Conservation (phyloP, 164 flowering plant genomes). For the Dillenia turbinata region DNA sequence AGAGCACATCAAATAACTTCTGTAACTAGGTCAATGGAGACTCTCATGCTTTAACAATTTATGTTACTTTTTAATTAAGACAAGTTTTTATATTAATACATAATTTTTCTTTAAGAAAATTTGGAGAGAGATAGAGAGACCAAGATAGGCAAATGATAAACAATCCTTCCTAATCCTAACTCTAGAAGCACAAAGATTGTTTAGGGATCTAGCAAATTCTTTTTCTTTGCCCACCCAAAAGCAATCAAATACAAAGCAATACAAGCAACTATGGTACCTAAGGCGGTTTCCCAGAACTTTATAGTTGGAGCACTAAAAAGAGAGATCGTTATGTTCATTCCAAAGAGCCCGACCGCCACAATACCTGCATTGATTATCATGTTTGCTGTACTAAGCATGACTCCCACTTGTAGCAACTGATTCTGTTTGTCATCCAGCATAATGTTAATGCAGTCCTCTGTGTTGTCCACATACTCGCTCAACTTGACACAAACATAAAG, state of each 20-base stretch:
- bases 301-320: background rate
- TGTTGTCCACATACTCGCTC: constrained; percentile 9
- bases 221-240: background rate
- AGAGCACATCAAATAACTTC: no score
- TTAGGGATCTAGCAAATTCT: background rate
- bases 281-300: constrained; percentile 1
- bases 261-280: constrained; percentile 1
- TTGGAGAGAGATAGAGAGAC: no score
- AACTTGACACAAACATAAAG: background rate
- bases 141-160: no score
- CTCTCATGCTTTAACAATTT: no score
- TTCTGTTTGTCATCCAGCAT: constrained; percentile 11
- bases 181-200: no score
- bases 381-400: constrained; percentile 6
- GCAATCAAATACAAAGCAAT: background rate
- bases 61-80: no score
- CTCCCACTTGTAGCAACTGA: constrained; percentile 11
- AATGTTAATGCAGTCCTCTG: constrained; percentile 8
- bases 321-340: constrained; percentile 2
- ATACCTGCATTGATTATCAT: background rate
- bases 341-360: constrained; percentile 5
- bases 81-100: no score
- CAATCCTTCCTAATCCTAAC: no score
- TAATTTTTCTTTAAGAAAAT: no score
- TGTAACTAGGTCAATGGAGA: no score